A percentile compares a stretch with the other conserved stretches of the same genome.
Evolutionary conservation across 805 yeast species (phyloP).

Genomic region (Lachancea kluyveri): DNA sequence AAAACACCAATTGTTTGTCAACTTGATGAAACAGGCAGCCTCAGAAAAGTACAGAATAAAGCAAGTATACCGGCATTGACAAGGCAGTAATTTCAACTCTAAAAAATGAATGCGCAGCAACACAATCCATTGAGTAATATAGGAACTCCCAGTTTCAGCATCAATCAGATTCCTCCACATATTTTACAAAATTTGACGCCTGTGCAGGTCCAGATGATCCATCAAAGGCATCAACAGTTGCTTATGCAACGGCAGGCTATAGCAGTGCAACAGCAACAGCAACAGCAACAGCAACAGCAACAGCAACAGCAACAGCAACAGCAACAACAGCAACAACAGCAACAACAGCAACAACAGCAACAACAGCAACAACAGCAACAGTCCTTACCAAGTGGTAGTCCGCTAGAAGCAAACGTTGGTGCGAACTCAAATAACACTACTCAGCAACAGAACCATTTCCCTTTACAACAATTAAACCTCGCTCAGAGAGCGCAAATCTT

Average conservation of each 20-base stretch:
- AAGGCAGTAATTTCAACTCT: constrained; percentile 1
- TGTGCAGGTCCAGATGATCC: constrained; percentile 19
- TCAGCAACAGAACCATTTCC: constrained; percentile 13
- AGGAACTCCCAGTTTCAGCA: constrained; percentile 30
- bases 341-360: constrained; percentile 9
- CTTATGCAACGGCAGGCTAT: constrained; percentile 3
- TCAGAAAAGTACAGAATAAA: too few relatives aligned
- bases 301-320: constrained; percentile 12
- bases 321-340: constrained; percentile 9
- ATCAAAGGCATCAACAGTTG: constrained; percentile 6
- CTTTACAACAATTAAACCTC: constrained; percentile 5
- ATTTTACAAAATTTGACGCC: constrained; percentile 27
- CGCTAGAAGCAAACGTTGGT: too few relatives aligned
- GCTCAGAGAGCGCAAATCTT: constrained; percentile 8
- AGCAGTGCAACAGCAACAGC: constrained; percentile 4
- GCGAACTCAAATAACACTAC: too few relatives aligned
- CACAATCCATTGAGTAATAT: constrained; percentile 25
- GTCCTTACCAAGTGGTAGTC: constrained; percentile 14
- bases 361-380: constrained; percentile 16
- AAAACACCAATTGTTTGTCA: too few relatives aligned
- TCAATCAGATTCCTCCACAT: constrained; percentile 30
- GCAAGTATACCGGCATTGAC: too few relatives aligned
- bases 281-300: constrained; percentile 5
- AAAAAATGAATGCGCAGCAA: constrained; percentile 8
- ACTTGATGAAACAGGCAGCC: too few relatives aligned